A percentile compares a stretch with the other conserved stretches of the same genome.
Evolutionary conservation across 164 flowering plant species (phyloP).

Genomic region (Umbilicus rupestris): DNA sequence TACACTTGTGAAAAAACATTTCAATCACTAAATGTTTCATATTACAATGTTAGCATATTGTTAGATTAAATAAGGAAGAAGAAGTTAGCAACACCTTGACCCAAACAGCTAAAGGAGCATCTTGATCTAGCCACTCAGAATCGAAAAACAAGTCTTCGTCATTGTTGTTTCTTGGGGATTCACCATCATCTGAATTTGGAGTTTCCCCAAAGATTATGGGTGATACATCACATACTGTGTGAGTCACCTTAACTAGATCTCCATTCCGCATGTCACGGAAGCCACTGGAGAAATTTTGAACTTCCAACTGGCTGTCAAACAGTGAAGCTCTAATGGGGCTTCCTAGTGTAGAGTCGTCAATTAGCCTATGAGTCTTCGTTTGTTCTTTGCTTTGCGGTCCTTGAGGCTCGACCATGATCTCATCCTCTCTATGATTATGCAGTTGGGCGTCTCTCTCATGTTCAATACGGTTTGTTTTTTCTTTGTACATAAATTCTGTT

Average conservation of each 20-base stretch:
- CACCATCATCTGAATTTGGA: slow-evolving; percentile 35
- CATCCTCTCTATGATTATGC: slow-evolving; percentile 1
- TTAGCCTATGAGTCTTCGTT: background rate
- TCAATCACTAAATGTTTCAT: background rate
- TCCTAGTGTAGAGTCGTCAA: background rate
- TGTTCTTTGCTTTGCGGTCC: background rate
- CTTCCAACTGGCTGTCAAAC: background rate
- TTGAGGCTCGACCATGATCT: background rate
- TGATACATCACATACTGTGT: slow-evolving; percentile 15
- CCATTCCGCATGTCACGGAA: slow-evolving; percentile 31
- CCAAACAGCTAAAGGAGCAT: slow-evolving; percentile 71
- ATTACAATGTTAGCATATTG: background rate
- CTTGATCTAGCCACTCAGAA: slow-evolving; percentile 43
- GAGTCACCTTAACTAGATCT: slow-evolving; percentile 21
- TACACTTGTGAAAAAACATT: slow-evolving; percentile 23
- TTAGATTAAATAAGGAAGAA: background rate
- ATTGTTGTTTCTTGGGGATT: slow-evolving; percentile 20
- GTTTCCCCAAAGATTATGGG: slow-evolving; percentile 22
- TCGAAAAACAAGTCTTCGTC: slow-evolving; percentile 32
- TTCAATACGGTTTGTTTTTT: background rate
- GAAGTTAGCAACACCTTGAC: slow-evolving; percentile 55
- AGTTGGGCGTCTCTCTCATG: background rate
- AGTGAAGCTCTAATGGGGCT: background rate
- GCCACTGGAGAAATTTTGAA: slow-evolving; percentile 22
- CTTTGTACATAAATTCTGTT: background rate